These are phyloP conservation scores for Stromatinia cepivora DNA, from an alignment of 2,329 filamentous ascomycete species.

Conservation along the genomic window DNA sequence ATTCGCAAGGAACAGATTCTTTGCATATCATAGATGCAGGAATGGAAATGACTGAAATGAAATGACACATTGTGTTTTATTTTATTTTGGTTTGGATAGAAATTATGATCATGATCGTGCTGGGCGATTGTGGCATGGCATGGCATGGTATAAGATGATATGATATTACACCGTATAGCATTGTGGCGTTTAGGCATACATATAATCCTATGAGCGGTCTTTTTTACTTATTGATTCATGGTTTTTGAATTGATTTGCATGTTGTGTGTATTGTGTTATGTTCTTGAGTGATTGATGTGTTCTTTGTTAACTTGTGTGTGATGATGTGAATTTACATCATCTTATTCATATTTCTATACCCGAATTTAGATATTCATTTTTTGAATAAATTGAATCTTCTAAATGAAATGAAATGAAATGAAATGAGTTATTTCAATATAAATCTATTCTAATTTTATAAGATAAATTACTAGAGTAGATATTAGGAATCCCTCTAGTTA, in stretches of 20 bases:
- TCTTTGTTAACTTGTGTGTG: neutral
- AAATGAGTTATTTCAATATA: too few species aligned
- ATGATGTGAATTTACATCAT: neutral
- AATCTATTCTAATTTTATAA: too few species aligned
- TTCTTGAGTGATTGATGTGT: neutral
- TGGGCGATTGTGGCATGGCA: neutral
- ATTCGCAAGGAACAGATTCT: neutral
- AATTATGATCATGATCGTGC: neutral
- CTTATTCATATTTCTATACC: too few species aligned
- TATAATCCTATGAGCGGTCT: neutral
- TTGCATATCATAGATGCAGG: neutral
- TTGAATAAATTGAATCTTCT: too few species aligned
- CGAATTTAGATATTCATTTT: too few species aligned
- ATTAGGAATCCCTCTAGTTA: too few species aligned
- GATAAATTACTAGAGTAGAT: too few species aligned
- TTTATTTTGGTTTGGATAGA: constrained; percentile 17
- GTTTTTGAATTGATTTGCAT: neutral
- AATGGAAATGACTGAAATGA: constrained; percentile 4
- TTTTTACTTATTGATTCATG: neutral
- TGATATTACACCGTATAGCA: constrained; percentile 15
- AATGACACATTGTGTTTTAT: neutral
- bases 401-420: too few species aligned
- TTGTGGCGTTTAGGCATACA: constrained; percentile 13
- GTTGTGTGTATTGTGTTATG: neutral
- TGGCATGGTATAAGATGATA: neutral